Evolutionary conservation across 176 grass and related monocot genomes (phyloP).

Genomic region (Secale cereale): DNA sequence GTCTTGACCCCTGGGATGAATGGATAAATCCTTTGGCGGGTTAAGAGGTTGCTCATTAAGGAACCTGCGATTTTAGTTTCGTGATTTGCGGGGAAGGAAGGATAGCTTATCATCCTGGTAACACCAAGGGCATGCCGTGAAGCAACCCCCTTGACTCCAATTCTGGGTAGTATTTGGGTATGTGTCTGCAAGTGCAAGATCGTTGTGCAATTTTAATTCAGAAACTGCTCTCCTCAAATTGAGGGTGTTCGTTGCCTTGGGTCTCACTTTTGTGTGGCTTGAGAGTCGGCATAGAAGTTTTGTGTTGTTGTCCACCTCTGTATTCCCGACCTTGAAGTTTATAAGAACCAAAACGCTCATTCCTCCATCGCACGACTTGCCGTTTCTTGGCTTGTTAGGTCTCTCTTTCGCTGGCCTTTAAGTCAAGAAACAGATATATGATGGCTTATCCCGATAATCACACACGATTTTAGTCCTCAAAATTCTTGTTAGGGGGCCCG

Average conservation of each 20-base stretch:
- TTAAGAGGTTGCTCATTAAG: no score
- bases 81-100: not conserved
- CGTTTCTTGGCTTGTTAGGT: conserved; percentile 9
- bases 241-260: not conserved
- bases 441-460: not conserved
- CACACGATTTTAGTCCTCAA: not conserved
- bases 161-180: not conserved
- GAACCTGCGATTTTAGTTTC: not conserved
- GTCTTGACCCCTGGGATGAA: no score
- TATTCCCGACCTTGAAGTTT: not conserved
- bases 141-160: not conserved
- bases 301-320: not conserved
- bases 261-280: not conserved
- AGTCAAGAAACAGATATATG: conserved; percentile 21
- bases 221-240: not conserved
- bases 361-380: not conserved
- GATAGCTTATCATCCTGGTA: not conserved
- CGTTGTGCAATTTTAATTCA: not conserved
- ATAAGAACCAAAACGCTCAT: not conserved
- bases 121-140: not conserved
- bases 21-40: no score
- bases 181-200: not conserved
- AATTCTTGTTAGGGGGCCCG: not conserved
- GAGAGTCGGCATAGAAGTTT: not conserved
- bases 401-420: conserved; percentile 28